Conservation (phyloP, 164 flowering plant genomes). For the Paratinospora sagittata region DNA sequence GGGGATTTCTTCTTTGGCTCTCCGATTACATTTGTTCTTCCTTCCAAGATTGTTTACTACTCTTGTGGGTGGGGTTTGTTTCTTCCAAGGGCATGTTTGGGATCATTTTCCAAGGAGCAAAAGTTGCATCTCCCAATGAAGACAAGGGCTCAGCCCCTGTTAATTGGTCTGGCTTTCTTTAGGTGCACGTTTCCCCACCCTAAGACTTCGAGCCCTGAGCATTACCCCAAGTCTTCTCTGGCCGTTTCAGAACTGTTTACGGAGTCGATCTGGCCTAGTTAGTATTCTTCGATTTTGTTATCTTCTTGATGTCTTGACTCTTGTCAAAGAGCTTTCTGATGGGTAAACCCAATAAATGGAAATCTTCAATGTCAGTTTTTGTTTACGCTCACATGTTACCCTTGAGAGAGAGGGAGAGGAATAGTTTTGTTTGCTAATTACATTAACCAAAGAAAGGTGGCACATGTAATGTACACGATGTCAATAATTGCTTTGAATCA, state of each 20-base stretch:
- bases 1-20: too few relatives aligned
- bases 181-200: not conserved
- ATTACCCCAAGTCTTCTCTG: not conserved
- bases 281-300: not conserved
- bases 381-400: too few relatives aligned
- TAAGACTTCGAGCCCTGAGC: not conserved
- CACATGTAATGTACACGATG: too few relatives aligned
- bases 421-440: too few relatives aligned
- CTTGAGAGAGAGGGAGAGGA: too few relatives aligned
- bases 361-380: too few relatives aligned
- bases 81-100: not conserved
- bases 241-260: not conserved
- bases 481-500: too few relatives aligned
- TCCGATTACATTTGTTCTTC: not conserved
- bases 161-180: not conserved
- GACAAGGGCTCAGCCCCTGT: not conserved
- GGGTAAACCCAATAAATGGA: too few relatives aligned
- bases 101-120: not conserved
- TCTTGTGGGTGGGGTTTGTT: too few relatives aligned
- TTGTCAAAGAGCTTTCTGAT: not conserved
- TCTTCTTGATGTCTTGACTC: not conserved
- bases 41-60: not conserved
- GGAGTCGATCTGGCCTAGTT: not conserved
- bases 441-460: too few relatives aligned
- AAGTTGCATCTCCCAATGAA: not conserved